Evolutionary conservation across 164 flowering plant genomes (phyloP).

Genomic region (Santalum album): DNA sequence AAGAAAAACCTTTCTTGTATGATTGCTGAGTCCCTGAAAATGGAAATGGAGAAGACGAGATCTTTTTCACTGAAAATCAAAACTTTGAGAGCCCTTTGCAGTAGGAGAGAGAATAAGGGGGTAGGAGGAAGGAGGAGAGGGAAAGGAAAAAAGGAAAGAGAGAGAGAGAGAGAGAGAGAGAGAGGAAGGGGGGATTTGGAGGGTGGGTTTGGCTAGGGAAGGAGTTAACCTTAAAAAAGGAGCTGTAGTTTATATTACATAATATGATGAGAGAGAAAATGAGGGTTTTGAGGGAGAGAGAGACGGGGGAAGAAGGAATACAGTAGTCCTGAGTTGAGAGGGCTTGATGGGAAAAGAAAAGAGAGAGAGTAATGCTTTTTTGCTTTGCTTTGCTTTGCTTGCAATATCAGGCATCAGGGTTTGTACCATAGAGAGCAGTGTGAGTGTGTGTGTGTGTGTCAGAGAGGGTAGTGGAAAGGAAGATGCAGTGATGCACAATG

Average conservation of each 20-base stretch:
- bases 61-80: not conserved
- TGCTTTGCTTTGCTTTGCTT: conserved; percentile 57
- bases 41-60: no score
- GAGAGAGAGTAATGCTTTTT: conserved; percentile 17
- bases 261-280: no score
- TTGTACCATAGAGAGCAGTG: conserved; percentile 60
- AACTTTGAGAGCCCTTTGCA: not conserved
- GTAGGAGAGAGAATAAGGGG: not conserved
- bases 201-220: conserved; percentile 34
- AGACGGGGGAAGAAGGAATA: conserved; percentile 32
- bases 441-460: no score
- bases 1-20: no score
- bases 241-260: no score
- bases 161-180: conserved; percentile 7
- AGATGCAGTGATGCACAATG: not conserved
- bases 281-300: conserved; percentile 38
- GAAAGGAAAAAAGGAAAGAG: conserved; percentile 4
- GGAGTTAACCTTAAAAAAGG: no score
- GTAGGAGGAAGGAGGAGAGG: conserved; percentile 2
- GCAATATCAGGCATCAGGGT: conserved; percentile 86
- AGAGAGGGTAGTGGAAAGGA: conserved; percentile 31
- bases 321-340: conserved; percentile 15
- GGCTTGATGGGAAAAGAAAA: conserved; percentile 2
- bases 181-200: conserved; percentile 16
- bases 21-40: no score